Conservation (phyloP, 805 yeast genomes). For the Isabelozyma gotoi region DNA sequence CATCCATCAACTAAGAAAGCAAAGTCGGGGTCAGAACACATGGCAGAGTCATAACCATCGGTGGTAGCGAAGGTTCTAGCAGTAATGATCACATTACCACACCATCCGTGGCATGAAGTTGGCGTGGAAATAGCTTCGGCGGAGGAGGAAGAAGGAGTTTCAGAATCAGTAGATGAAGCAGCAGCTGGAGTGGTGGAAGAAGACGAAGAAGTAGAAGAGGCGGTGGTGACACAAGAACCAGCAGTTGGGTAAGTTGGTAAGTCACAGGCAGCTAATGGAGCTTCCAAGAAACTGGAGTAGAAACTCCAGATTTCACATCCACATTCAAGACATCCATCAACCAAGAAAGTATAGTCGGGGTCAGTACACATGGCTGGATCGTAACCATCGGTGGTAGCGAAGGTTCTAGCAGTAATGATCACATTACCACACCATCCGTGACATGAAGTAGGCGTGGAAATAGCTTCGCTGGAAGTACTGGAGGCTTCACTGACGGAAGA, state of each 20-base stretch:
- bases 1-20: conserved; percentile 26
- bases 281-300: conserved; percentile 28
- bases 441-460: conserved; percentile 28
- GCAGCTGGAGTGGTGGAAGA: background rate
- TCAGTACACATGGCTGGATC: conserved; percentile 19
- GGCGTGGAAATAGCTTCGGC: conserved; percentile 24
- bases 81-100: conserved; percentile 10
- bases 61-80: background rate
- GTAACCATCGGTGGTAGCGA: conserved; percentile 16
- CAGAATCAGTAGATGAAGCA: background rate
- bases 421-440: conserved; percentile 16
- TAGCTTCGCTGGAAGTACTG: conserved; percentile 23
- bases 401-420: background rate
- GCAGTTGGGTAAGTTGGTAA: conserved; percentile 27
- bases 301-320: conserved; percentile 41
- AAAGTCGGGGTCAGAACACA: conserved; percentile 27
- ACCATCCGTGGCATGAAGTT: conserved; percentile 24
- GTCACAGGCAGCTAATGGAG: conserved; percentile 29
- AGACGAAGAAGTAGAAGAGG: background rate
- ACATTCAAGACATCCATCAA: conserved; percentile 35
- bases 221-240: conserved; percentile 6
- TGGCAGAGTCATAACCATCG: conserved; percentile 15
- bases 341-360: conserved; percentile 20
- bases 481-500: conserved; percentile 7
- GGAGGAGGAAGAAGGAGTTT: conserved; percentile 17